These are phyloP conservation scores for Penicillium roqueforti DNA, from an alignment of 495 filamentous ascomycete species.

Conservation along the genomic window DNA sequence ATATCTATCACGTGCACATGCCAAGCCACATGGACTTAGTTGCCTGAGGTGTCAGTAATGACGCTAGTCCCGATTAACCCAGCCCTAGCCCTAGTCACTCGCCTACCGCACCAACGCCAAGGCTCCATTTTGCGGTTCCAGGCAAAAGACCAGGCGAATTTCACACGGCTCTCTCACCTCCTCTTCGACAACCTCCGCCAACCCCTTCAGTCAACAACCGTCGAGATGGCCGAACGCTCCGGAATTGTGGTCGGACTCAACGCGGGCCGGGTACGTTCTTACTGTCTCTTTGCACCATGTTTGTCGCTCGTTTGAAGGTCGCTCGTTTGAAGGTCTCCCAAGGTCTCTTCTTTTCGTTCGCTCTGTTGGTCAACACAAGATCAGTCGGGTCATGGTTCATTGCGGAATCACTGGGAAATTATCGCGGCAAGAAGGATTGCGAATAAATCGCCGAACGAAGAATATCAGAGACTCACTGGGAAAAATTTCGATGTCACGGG, in stretches of 20 bases:
- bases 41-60: conserved; percentile 7
- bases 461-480: neutral
- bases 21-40: neutral
- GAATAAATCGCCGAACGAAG: neutral
- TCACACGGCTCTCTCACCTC: conserved; percentile 34
- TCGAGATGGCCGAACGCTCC: conserved; percentile 62
- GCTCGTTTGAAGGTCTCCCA: conserved; percentile 9
- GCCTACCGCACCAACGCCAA: conserved; percentile 38
- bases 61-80: conserved; percentile 18
- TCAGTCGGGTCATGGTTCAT: conserved; percentile 16
- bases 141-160: conserved; percentile 34
- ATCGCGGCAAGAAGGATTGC: neutral
- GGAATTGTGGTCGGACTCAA: conserved; percentile 82
- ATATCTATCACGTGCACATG: neutral
- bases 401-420: conserved; percentile 8
- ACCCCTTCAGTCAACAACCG: conserved; percentile 41
- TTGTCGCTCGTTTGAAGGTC: conserved; percentile 7
- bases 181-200: conserved; percentile 45
- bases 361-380: conserved; percentile 12
- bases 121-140: conserved; percentile 31
- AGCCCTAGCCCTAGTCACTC: conserved; percentile 31
- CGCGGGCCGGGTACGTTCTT: conserved; percentile 75
- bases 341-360: conserved; percentile 19
- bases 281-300: conserved; percentile 14
- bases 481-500: conserved; percentile 1